These are phyloP conservation scores for Athelia sp. DNA, from an alignment of 1,284 basidiomycete species.

Conservation along the genomic window DNA sequence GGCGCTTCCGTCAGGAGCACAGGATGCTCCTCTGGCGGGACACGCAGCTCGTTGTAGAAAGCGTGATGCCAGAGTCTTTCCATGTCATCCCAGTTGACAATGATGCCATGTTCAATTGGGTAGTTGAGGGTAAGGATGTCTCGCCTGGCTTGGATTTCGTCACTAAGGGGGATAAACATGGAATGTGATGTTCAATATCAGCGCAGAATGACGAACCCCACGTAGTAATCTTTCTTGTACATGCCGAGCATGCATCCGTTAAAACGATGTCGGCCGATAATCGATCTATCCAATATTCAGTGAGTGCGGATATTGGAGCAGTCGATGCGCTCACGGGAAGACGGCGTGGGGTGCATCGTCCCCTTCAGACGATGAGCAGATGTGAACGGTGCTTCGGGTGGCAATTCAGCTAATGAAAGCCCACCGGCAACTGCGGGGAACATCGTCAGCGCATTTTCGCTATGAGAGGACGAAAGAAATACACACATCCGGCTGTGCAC, in stretches of 20 bases:
- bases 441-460: slow-evolving; percentile 8
- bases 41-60: slow-evolving; percentile 86
- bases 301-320: neutral
- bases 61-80: slow-evolving; percentile 95
- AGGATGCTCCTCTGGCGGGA: slow-evolving; percentile 88
- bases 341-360: slow-evolving; percentile 70
- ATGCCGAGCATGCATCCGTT: slow-evolving; percentile 91
- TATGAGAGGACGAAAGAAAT: slow-evolving; percentile 9
- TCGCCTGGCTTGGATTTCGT: slow-evolving; percentile 94
- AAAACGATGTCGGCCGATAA: slow-evolving; percentile 90
- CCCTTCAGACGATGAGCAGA: slow-evolving; percentile 33
- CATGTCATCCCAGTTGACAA: slow-evolving; percentile 97
- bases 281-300: slow-evolving; percentile 49
- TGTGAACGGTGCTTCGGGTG: too few species aligned
- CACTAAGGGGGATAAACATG: slow-evolving; percentile 45
- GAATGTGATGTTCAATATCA: slow-evolving; percentile 22
- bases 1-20: slow-evolving; percentile 91
- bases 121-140: slow-evolving; percentile 92
- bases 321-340: slow-evolving; percentile 49
- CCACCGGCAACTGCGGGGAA: slow-evolving; percentile 47
- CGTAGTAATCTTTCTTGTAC: slow-evolving; percentile 86
- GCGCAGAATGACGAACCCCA: slow-evolving; percentile 46
- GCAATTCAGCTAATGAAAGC: too few species aligned
- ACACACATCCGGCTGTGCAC: slow-evolving; percentile 89
- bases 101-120: slow-evolving; percentile 81